A percentile compares a stretch with the other conserved stretches of the same genome.
Conservation (phyloP, 2,329 filamentous ascomycete species). For the Alternaria solani region DNA sequence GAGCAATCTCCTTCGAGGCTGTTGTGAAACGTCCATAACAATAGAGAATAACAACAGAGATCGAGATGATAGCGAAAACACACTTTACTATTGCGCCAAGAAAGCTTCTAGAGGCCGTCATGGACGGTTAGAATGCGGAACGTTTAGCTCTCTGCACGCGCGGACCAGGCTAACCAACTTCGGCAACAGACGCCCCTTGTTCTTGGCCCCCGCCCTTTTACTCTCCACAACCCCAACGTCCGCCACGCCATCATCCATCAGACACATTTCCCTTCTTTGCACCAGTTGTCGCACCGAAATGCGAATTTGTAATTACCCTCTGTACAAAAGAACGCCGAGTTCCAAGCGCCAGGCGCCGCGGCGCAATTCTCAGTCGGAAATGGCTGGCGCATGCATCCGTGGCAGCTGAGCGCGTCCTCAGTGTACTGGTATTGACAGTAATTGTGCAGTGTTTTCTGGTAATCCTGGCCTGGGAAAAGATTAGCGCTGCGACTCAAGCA, state of each 20-base stretch:
- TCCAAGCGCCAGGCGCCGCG: slow-evolving; percentile 21
- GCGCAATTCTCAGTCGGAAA: slow-evolving; percentile 20
- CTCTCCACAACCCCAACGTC: neutral
- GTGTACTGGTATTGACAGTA: slow-evolving; percentile 27
- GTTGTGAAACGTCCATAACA: neutral
- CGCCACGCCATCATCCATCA: neutral
- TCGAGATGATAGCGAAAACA: neutral
- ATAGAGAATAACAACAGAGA: neutral
- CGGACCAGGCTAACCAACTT: neutral
- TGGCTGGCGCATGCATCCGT: slow-evolving; percentile 22
- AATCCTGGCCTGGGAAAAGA: slow-evolving; percentile 10
- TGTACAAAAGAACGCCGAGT: slow-evolving; percentile 27
- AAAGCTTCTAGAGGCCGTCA: accelerated
- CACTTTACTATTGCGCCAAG: neutral
- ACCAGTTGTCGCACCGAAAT: slow-evolving; percentile 20
- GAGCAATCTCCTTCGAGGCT: neutral
- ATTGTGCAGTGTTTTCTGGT: slow-evolving; percentile 26
- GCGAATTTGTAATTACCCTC: slow-evolving; percentile 7
- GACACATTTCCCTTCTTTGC: slow-evolving; percentile 10
- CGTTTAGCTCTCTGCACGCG: neutral
- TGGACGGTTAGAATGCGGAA: neutral
- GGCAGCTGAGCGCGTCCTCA: slow-evolving; percentile 27
- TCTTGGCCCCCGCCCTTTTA: neutral
- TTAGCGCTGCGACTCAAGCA: slow-evolving; percentile 2
- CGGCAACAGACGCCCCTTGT: neutral